Evolutionary conservation across 768 basidiomycete species (phyloP), one percentile per base, ranked within the genome.

Genomic region (Boletus speciosus): DNA sequence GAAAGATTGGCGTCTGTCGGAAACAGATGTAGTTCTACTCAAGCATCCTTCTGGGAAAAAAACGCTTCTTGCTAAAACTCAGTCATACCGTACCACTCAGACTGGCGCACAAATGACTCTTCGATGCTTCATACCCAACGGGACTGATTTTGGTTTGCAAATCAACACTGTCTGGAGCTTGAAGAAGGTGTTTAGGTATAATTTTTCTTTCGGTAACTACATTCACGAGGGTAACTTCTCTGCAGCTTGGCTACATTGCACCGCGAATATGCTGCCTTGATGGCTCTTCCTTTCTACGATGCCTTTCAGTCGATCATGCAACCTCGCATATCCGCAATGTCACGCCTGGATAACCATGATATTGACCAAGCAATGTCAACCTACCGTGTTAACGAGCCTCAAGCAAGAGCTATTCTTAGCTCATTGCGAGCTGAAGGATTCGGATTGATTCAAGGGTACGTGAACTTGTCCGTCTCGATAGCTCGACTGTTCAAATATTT

Each of bases 371-470:
- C 85, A 9, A 93, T 94, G 87, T 65, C 75, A 8, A 74, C 73
- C 3, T 87, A 88, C 66, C 75, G 78, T 38, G 82, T 98, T 47
- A 99, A 99, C 66, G 88, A 95, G 66, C 97, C 97, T 2, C 97
- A 99, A 69, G 95, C 97, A 8, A 80, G 74, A 34, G 97, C 97
- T 9, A 92, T 99, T 37, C 67, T 90, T 14, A 84, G 84, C 32
- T 83, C 93, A 0, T 75, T 95, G 59, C 71, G 76, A 45, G 79
- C 79, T 0, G 69, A 82, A 12, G 97, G 95, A 0, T 97, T 99
- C 66, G 81, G 84, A 0, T 76, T 99, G 31, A 94, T 99, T 51
- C 97, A 99, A 80, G 97, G 97, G 96, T 95, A 65, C 51, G 77
- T 60, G n/a, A 59, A 21, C 12, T 45, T 45, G 21, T 42, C 4